A percentile compares a stretch with the other conserved stretches of the same genome.
Conservation (phyloP, 2,329 filamentous ascomycete genomes). For the Colletotrichum melonis region DNA sequence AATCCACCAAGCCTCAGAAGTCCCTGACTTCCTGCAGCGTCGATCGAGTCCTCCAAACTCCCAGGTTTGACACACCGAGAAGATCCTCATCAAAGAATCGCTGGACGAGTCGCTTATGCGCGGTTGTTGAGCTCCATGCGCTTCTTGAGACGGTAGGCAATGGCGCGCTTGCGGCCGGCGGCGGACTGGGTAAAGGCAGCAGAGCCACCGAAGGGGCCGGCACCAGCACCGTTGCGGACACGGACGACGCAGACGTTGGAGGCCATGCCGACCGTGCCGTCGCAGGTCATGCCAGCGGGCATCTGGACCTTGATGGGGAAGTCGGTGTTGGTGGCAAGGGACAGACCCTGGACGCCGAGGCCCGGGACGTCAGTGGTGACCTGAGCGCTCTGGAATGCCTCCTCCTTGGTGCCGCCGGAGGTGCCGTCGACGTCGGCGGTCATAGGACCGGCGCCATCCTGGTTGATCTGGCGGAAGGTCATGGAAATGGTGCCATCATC, state of each 20-base stretch:
- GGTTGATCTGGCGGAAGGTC: constrained; percentile 78
- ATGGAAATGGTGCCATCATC: constrained; percentile 71
- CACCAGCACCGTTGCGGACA: constrained; percentile 69
- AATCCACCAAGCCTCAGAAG: constrained; percentile 8
- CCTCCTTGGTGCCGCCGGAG: constrained; percentile 70
- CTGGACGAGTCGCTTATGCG: constrained; percentile 27
- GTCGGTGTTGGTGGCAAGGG: constrained; percentile 69
- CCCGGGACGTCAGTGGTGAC: constrained; percentile 73
- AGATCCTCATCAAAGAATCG: background rate
- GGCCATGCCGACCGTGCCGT: constrained; percentile 67
- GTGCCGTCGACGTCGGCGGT: constrained; percentile 70
- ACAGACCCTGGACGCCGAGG: constrained; percentile 65
- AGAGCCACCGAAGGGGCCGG: constrained; percentile 75
- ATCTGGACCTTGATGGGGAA: constrained; percentile 75
- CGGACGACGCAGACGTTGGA: constrained; percentile 74
- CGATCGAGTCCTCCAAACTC: constrained; percentile 19
- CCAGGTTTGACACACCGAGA: constrained; percentile 18
- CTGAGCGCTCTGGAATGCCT: constrained; percentile 69
- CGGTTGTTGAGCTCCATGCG: constrained; percentile 46
- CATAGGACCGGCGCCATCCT: constrained; percentile 75
- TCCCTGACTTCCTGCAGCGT: constrained; percentile 29
- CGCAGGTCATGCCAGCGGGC: constrained; percentile 76
- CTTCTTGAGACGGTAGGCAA: constrained; percentile 62
- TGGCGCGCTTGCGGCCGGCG: constrained; percentile 69
- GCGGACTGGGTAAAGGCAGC: constrained; percentile 72